Percentiles rank a stretch among this genome's conserved stretches.
phyloP scores from a whole-genome alignment of 352 stramenopile genomes.

The Phytophthora citricola region DNA sequence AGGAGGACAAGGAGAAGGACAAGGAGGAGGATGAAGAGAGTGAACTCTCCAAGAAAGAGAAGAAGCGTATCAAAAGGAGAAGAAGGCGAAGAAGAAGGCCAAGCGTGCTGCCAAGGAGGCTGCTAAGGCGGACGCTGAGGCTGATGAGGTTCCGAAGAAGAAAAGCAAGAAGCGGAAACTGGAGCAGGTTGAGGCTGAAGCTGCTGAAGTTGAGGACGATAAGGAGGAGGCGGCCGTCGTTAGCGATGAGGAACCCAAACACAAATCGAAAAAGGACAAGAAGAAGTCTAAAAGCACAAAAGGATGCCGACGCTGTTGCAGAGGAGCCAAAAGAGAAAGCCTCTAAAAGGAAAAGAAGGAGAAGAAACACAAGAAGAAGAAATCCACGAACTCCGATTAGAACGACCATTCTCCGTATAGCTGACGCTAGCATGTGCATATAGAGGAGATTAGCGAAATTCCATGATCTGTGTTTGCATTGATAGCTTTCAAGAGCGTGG shows the following conservation, averaged over 20 bases:
- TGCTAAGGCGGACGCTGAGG: constrained; percentile 35
- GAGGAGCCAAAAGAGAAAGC: constrained; percentile 19
- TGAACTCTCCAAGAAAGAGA: constrained; percentile 44
- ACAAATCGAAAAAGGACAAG: constrained; percentile 40
- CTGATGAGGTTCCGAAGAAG: constrained; percentile 35
- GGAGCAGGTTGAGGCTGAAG: constrained; percentile 41
- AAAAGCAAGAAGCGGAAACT: constrained; percentile 54
- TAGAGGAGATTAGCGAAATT: constrained; percentile 27
- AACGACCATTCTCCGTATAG: background rate
- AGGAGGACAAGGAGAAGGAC: constrained; percentile 46
- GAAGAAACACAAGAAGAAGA: constrained; percentile 64
- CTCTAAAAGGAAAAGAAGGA: constrained; percentile 39
- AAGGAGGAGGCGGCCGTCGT: constrained; percentile 35
- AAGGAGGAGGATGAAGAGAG: constrained; percentile 17
- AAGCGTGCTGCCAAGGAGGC: constrained; percentile 24
- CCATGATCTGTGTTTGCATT: constrained; percentile 24
- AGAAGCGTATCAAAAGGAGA: constrained; percentile 55
- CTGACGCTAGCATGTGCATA: constrained; percentile 5
- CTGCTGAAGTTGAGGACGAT: constrained; percentile 29
- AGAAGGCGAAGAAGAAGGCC: constrained; percentile 47
- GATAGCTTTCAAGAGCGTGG: constrained; percentile 1
- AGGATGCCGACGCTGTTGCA: background rate
- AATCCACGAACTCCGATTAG: constrained; percentile 46
- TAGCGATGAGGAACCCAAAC: constrained; percentile 31
- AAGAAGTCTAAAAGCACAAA: constrained; percentile 60